A percentile compares a stretch with the other conserved stretches of the same genome.
Evolutionary conservation across 352 stramenopile species (phyloP).

Genomic region (Aphanomyces invadans): DNA sequence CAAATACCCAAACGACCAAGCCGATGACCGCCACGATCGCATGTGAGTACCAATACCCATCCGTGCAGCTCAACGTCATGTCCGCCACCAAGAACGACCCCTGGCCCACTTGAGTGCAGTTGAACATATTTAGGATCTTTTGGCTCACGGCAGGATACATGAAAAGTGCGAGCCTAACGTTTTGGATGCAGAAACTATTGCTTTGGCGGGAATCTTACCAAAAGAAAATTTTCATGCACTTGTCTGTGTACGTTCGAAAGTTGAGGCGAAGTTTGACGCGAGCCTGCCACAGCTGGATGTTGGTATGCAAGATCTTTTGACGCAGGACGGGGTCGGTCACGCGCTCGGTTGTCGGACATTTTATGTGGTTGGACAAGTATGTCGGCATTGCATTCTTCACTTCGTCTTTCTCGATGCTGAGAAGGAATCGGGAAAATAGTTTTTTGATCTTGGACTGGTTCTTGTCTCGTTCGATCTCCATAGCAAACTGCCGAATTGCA

Average conservation of each 20-base stretch:
- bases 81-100: conserved; percentile 57
- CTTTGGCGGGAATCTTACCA: conserved; percentile 37
- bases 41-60: conserved; percentile 50
- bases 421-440: neutral
- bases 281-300: conserved; percentile 56
- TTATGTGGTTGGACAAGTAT: conserved; percentile 17
- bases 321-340: conserved; percentile 41
- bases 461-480: neutral
- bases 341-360: conserved; percentile 45
- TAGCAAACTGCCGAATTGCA: neutral
- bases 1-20: conserved; percentile 49
- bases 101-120: conserved; percentile 59
- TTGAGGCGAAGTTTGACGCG: conserved; percentile 63
- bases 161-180: conserved; percentile 36
- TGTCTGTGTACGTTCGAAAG: conserved; percentile 66
- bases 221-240: conserved; percentile 68
- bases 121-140: conserved; percentile 58
- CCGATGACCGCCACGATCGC: conserved; percentile 36
- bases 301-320: conserved; percentile 58
- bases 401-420: conserved; percentile 5
- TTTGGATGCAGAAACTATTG: neutral
- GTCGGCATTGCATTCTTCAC: neutral
- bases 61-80: conserved; percentile 49
- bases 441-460: neutral
- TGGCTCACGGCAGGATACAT: conserved; percentile 71